A percentile compares a stretch with the other conserved stretches of the same genome.
phyloP scores from a whole-genome alignment of 2,329 filamentous ascomycete species.

The Colletotrichum sojae region DNA sequence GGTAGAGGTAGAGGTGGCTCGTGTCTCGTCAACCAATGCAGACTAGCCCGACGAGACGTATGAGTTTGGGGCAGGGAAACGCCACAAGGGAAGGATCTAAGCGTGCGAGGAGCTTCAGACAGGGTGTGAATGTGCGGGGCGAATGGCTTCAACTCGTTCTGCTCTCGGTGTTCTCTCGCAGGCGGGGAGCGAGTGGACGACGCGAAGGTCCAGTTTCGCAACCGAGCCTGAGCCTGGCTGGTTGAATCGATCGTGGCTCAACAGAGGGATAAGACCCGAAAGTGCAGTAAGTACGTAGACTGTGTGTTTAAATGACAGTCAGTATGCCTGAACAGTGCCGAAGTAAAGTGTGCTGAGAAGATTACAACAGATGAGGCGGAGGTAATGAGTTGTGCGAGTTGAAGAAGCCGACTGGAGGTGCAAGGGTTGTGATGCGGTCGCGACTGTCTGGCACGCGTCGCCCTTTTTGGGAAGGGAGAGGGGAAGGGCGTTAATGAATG shows the following conservation, averaged over 20 bases:
- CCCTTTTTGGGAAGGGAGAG: slow-evolving; percentile 31
- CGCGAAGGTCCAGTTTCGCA: slow-evolving; percentile 9
- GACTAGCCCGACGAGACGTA: slow-evolving; percentile 1
- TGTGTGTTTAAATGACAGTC: not conserved
- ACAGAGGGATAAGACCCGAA: not conserved
- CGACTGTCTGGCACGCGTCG: slow-evolving; percentile 39
- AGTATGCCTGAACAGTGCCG: not conserved
- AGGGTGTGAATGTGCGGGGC: slow-evolving; percentile 2
- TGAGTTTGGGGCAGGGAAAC: slow-evolving; percentile 24
- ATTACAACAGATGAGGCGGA: too few species aligned
- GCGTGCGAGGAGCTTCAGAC: slow-evolving; percentile 5
- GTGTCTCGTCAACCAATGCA: slow-evolving; percentile 32
- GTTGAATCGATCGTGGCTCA: slow-evolving; percentile 4
- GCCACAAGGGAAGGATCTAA: slow-evolving; percentile 14
- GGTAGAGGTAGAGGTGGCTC: slow-evolving; percentile 5
- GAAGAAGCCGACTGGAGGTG: slow-evolving; percentile 21
- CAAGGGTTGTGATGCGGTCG: slow-evolving; percentile 37
- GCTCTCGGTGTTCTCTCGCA: not conserved
- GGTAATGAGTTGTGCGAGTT: slow-evolving; percentile 21
- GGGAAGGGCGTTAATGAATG: slow-evolving; percentile 34
- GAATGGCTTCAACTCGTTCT: not conserved
- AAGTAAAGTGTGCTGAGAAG: not conserved
- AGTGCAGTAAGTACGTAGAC: not conserved
- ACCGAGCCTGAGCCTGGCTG: not conserved
- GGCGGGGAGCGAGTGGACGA: not conserved